A percentile compares a stretch with the other conserved stretches of the same genome.
Conservation (phyloP, 1,139 yeast genomes). For the Blastobotrys capitulatus region DNA sequence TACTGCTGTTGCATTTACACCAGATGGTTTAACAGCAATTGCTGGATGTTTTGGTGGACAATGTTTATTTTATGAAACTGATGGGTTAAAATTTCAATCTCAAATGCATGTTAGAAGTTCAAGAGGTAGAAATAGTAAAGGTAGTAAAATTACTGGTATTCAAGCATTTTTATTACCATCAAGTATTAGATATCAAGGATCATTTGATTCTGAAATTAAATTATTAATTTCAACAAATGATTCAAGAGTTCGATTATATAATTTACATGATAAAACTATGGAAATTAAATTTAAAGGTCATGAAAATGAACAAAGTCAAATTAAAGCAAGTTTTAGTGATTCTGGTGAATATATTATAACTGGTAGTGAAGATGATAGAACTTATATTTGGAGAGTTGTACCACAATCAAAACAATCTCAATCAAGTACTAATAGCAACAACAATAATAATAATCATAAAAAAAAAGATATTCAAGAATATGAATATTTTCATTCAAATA, state of each 20-base stretch:
- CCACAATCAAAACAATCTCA: background rate
- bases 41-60: conserved; percentile 84
- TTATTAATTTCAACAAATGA: conserved; percentile 60
- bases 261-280: conserved; percentile 49
- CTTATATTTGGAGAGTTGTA: conserved; percentile 54
- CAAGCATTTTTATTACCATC: conserved; percentile 24
- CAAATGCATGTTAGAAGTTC: conserved; percentile 51
- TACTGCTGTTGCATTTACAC: conserved; percentile 67
- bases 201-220: conserved; percentile 24
- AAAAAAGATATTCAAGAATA: conserved; percentile 32
- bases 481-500: conserved; percentile 74
- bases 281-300: conserved; percentile 71
- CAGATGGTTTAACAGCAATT: conserved; percentile 59
- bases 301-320: conserved; percentile 64
- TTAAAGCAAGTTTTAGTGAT: conserved; percentile 59
- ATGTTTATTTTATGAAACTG: conserved; percentile 56
- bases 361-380: conserved; percentile 44
- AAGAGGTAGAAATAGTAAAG: conserved; percentile 31
- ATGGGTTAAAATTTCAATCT: conserved; percentile 51
- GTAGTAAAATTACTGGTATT: conserved; percentile 35
- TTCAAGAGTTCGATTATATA: conserved; percentile 65
- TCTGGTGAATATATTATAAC: conserved; percentile 41
- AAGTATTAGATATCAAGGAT: conserved; percentile 14
- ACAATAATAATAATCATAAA: conserved; percentile 14
- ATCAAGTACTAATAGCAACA: background rate